Conservation (phyloP, 345 rosid genomes). For the Reutealis trisperma region DNA sequence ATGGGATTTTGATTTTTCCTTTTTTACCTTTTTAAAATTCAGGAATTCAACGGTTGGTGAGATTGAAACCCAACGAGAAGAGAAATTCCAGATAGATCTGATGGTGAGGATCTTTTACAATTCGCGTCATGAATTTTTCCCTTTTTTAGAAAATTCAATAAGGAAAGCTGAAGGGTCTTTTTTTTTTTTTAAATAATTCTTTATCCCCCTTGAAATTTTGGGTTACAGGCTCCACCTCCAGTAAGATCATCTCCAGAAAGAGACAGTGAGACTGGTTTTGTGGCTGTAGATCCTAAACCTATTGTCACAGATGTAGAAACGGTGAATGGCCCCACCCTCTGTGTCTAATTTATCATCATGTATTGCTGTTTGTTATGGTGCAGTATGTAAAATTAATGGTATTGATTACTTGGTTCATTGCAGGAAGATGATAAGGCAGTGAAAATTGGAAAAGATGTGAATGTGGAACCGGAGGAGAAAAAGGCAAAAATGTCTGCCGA, state of each 20-base stretch:
- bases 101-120: slow-evolving; percentile 58
- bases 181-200: not conserved
- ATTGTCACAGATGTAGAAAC: slow-evolving; percentile 51
- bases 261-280: slow-evolving; percentile 59
- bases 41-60: slow-evolving; percentile 45
- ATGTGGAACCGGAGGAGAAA: slow-evolving; percentile 50
- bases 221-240: slow-evolving; percentile 81
- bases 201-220: not conserved
- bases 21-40: slow-evolving; percentile 16
- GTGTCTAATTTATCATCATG: slow-evolving; percentile 6
- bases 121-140: not conserved
- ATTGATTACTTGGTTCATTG: slow-evolving; percentile 13
- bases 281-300: slow-evolving; percentile 64
- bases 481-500: slow-evolving; percentile 37
- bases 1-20: not conserved
- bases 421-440: slow-evolving; percentile 58
- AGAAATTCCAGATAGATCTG: slow-evolving; percentile 95
- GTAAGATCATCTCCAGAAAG: slow-evolving; percentile 84
- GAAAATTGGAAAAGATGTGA: slow-evolving; percentile 37
- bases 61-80: slow-evolving; percentile 53
- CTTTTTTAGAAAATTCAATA: not conserved
- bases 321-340: slow-evolving; percentile 57
- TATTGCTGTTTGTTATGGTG: not conserved
- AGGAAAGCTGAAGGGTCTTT: not conserved
- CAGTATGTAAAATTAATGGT: slow-evolving; percentile 10